Percentiles rank a stretch among this genome's conserved stretches.
Evolutionary conservation across 208 protist species (phyloP).

Genomic region (Trypanosoma melophagium): DNA sequence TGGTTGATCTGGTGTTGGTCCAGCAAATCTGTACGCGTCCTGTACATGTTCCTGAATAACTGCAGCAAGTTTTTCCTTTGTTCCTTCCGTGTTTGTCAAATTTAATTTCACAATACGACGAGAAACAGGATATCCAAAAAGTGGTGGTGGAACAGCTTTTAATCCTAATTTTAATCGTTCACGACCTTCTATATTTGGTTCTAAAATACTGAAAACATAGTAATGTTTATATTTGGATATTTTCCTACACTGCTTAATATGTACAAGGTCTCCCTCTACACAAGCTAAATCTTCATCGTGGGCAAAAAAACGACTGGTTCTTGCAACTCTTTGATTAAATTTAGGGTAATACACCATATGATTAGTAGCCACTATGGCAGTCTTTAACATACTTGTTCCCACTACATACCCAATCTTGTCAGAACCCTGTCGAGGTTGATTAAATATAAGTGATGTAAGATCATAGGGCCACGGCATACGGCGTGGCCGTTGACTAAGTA

Average conservation of each 20-base stretch:
- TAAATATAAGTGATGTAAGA: conserved; percentile 91
- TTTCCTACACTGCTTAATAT: conserved; percentile 92
- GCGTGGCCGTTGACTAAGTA: conserved; percentile 81
- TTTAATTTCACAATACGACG: conserved; percentile 92
- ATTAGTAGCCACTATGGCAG: conserved; percentile 85
- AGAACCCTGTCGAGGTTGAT: conserved; percentile 85
- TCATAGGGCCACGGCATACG: conserved; percentile 93
- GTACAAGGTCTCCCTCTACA: conserved; percentile 91
- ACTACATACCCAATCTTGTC: conserved; percentile 94
- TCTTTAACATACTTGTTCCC: conserved; percentile 92
- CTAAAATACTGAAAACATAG: conserved; percentile 92
- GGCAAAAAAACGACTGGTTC: conserved; percentile 91
- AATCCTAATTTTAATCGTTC: conserved; percentile 90
- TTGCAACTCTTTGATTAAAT: conserved; percentile 90
- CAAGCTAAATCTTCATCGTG: conserved; percentile 93
- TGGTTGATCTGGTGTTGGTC: conserved; percentile 78
- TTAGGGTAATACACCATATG: conserved; percentile 94
- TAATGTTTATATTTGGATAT: conserved; percentile 94
- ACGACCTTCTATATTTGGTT: conserved; percentile 90
- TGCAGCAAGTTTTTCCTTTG: conserved; percentile 90
- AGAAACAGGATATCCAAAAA: conserved; percentile 90
- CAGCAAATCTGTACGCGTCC: conserved; percentile 88
- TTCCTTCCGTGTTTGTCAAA: conserved; percentile 81
- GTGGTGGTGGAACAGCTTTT: conserved; percentile 81
- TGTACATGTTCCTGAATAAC: conserved; percentile 92